Evolutionary conservation across 441 rosid genomes (phyloP).

Genomic region (Erodium texanum): DNA sequence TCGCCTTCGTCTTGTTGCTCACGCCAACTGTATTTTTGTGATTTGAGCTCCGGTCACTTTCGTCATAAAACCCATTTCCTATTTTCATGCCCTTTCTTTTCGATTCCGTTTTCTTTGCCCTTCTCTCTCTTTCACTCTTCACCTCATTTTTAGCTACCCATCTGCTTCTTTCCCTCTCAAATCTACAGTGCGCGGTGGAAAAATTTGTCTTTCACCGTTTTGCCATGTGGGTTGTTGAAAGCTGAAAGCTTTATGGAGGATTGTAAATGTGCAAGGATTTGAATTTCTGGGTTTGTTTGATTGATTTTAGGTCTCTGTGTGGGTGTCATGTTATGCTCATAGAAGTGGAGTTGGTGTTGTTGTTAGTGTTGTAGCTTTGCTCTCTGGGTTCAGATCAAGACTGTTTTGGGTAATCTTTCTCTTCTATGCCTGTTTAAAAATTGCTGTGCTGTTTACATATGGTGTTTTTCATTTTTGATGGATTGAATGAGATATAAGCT

Average conservation of each 20-base stretch:
- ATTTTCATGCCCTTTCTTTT: conserved; percentile 4
- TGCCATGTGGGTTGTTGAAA: background rate
- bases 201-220: background rate
- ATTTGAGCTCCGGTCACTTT: background rate
- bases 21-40: conserved; percentile 3
- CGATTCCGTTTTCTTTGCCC: background rate
- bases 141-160: conserved; percentile 4
- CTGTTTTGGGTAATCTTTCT: conserved; percentile 6
- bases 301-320: background rate
- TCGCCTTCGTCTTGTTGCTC: background rate
- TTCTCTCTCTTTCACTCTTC: background rate
- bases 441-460: background rate
- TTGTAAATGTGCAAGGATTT: background rate
- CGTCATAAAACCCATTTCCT: conserved; percentile 1
- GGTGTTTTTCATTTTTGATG: background rate
- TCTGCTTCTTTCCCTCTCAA: background rate
- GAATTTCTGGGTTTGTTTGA: background rate
- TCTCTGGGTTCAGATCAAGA: too few relatives aligned
- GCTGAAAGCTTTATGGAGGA: background rate
- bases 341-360: too few relatives aligned
- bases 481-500: background rate
- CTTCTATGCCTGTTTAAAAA: background rate
- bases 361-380: conserved; percentile 6
- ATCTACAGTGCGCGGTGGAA: background rate
- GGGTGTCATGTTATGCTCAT: background rate